Evolutionary conservation across 2,329 filamentous ascomycete genomes (phyloP), one percentile per base, ranked within the genome.

Genomic region (Aspergillus unguis): DNA sequence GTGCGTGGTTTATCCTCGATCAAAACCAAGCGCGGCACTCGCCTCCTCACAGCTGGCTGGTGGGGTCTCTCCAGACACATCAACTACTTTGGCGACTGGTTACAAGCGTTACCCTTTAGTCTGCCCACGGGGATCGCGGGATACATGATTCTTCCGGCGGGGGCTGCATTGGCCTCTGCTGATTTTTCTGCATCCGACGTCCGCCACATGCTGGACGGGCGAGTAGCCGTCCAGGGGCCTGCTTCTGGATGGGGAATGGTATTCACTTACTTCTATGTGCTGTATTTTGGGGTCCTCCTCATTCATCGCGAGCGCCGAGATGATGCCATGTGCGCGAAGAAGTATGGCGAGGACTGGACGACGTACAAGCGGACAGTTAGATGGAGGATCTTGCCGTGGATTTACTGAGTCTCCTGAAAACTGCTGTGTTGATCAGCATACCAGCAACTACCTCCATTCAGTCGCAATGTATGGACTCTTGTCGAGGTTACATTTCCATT

Each of bases 31-130:
- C 80, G 84, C 1, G 92, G 92, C 48, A 90, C 87, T 55, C 86
- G 85, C 58, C 83, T 96, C 7, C 78, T 96, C 52, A 84, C 85
- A 3, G 85, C 87, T 1, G 91, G 91, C 51, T 96, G 92, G 91
- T 96, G 92, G 92, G 92, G 91, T 36, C 78, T 83, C 17, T 86
- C 90, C 1, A 83, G 91, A 38, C 92, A 96, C 73, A 91, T 96
- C 78, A 96, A 96, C 76, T 96, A 96, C 71, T 75, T 94, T 1
- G 91, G 90, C 48, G 91, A 96, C 75, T 96, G 90, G 91, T 78
- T 95, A 59, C 90, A 95, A 82, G 82, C 86, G 6, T 95, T 88
- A 87, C 83, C 90, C 0, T 95, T 92, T 72, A 88, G 85, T 61
- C 78, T 96, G 29, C 90, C 92, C 1, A 95, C 90, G 0, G 87